A percentile compares a stretch with the other conserved stretches of the same genome.
phyloP scores from a whole-genome alignment of 1,139 yeast species.

The Geotrichum candidum region DNA sequence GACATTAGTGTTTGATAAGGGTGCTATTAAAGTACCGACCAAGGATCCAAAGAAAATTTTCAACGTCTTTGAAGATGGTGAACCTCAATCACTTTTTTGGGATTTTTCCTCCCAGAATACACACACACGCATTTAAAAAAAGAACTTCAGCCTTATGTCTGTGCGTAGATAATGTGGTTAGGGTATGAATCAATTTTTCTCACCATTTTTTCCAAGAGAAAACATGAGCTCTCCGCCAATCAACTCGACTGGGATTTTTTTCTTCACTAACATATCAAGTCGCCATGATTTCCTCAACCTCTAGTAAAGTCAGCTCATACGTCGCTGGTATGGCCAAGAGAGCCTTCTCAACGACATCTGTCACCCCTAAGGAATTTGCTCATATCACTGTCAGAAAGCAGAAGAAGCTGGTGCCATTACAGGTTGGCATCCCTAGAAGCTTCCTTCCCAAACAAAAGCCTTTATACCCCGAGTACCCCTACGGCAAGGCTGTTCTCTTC shows the following conservation, averaged over 20 bases:
- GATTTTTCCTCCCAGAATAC: background rate
- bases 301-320: background rate
- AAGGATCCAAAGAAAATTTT: background rate
- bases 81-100: background rate
- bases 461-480: slow-evolving; percentile 70
- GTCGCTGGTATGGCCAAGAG: slow-evolving; percentile 11
- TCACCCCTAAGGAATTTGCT: slow-evolving; percentile 23
- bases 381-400: slow-evolving; percentile 33
- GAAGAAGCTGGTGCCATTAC: slow-evolving; percentile 25
- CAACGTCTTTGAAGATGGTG: background rate
- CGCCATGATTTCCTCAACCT: slow-evolving; percentile 5
- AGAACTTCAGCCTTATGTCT: background rate
- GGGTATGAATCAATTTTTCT: background rate
- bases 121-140: background rate
- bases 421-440: slow-evolving; percentile 33
- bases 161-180: background rate
- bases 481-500: slow-evolving; percentile 68
- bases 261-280: background rate
- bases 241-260: background rate
- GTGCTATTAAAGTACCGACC: background rate
- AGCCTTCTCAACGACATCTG: slow-evolving; percentile 19
- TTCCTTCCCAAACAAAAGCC: slow-evolving; percentile 26
- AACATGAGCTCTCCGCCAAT: background rate
- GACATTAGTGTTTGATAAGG: slow-evolving; percentile 5
- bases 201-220: background rate